Percentiles rank a stretch among this genome's conserved stretches.
Conservation (phyloP, 768 basidiomycete species). For the Jaapia argillacea region DNA sequence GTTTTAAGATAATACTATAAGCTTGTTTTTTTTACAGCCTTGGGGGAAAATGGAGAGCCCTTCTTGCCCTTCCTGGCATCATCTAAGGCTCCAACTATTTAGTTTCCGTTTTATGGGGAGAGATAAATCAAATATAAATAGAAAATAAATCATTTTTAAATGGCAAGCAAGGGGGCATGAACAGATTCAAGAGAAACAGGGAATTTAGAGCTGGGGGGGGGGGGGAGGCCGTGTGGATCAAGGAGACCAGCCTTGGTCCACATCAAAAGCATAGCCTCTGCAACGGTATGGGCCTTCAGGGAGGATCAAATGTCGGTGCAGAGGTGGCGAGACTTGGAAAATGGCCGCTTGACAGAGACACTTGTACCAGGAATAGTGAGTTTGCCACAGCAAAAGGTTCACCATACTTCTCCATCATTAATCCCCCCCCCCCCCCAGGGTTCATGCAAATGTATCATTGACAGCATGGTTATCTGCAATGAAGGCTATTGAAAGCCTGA, state of each 20-base stretch:
- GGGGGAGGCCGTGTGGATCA: background rate
- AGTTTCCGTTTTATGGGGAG: background rate
- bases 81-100: conserved; percentile 1
- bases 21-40: too few relatives aligned
- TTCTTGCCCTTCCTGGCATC: too few relatives aligned
- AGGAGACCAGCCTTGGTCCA: background rate
- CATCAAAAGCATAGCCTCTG: background rate
- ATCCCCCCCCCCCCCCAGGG: conserved; percentile 10
- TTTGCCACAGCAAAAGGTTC: conserved; percentile 10
- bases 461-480: conserved; percentile 24
- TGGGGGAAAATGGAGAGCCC: too few relatives aligned
- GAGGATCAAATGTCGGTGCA: background rate
- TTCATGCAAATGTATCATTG: conserved; percentile 23
- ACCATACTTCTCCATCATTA: conserved; percentile 10
- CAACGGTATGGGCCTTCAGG: background rate
- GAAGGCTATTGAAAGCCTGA: too few relatives aligned
- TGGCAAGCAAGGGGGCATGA: too few relatives aligned
- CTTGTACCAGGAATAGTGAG: conserved; percentile 1
- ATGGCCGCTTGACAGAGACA: conserved; percentile 1
- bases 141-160: too few relatives aligned
- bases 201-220: background rate
- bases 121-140: background rate
- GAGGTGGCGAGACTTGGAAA: background rate
- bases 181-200: background rate
- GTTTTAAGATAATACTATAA: too few relatives aligned